Percentiles rank a stretch among this genome's conserved stretches.
Evolutionary conservation across 1,139 yeast species (phyloP).

Genomic region (Candida anutae): DNA sequence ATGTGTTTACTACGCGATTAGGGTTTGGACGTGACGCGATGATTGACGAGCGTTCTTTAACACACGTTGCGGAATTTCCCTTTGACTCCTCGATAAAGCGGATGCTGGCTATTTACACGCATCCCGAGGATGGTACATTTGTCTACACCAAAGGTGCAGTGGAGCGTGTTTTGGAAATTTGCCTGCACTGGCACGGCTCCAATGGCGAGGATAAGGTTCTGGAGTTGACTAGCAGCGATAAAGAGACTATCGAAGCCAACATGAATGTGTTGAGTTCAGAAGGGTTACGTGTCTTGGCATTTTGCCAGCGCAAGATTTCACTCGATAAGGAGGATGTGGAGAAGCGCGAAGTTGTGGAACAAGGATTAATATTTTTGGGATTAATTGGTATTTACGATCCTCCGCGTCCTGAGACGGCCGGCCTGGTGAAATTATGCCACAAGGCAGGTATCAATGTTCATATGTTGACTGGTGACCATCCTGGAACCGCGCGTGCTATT

Average conservation of each 20-base stretch:
- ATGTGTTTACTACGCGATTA: conserved; percentile 58
- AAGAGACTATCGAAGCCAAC: conserved; percentile 40
- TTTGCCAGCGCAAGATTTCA: conserved; percentile 39
- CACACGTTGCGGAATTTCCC: conserved; percentile 60
- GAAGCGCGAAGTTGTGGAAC: conserved; percentile 49
- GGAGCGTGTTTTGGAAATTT: conserved; percentile 57
- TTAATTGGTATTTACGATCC: conserved; percentile 80
- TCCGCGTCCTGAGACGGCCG: conserved; percentile 66
- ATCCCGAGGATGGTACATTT: conserved; percentile 12
- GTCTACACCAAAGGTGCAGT: conserved; percentile 72
- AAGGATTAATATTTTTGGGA: conserved; percentile 53
- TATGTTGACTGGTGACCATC: conserved; percentile 84
- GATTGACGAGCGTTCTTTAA: conserved; percentile 23
- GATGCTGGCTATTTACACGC: conserved; percentile 57
- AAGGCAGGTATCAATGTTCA: conserved; percentile 75
- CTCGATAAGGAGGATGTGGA: conserved; percentile 10
- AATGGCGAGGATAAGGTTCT: conserved; percentile 15
- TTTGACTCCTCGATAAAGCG: conserved; percentile 73
- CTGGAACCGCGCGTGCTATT: conserved; percentile 74
- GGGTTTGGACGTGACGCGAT: conserved; percentile 39
- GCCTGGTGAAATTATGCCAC: conserved; percentile 62
- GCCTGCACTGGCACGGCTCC: conserved; percentile 45
- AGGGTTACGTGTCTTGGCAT: conserved; percentile 71
- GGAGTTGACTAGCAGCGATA: conserved; percentile 36
- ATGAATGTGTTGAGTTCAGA: conserved; percentile 58